Base-by-base conservation (phyloP, 306 rosid species). In the Hippophae gyantsensis region DNA sequence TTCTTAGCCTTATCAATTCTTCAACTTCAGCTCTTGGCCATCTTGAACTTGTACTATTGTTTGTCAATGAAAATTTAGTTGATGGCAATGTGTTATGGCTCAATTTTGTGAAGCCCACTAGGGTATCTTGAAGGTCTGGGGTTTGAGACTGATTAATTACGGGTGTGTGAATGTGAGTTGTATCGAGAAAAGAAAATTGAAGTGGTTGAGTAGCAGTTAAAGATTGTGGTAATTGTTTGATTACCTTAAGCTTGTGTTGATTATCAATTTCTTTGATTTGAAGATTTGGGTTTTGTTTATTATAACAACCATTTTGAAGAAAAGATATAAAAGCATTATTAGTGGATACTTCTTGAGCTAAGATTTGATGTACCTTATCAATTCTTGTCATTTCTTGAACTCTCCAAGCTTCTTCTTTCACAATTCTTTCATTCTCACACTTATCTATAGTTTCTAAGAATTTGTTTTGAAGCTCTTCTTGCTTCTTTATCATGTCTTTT, bases 21-120 rank as follows among this genome's bases (percentile, higher is more conserved):
- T 85, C 73, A 26, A 90, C 87, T 72, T 90, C 98, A 2, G 72
- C 54, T 45, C 82, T 81, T 2, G 96, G 96, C 96, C 96, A 89
- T 54, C 96, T 74, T 40, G 82, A 76, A 41, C 73, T 18, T 0
- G 18, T 18, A 18, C 0, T 18, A 18, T 18, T 18, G 18, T 18
- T 18, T 18, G 18, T 18, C 0, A 18, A 18, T 18, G 18, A 18
- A 18, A 18, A 18, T 18, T 18, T 18, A 18, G 0, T 0, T 18
- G 18, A 18, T 18, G 18, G 0, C 18, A 18, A 18, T 18, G 18
- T 18, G 18, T 18, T 18, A 0, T 18, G 18, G 0, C 18, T 18
- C 18, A 18, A 18, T 18, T 0, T 18, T 18, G 18, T 18, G 18
- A 18, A 18, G 18, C 18, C 18, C 18, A 18, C 18, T 18, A 18